Percentiles rank a stretch among this genome's conserved stretches.
These are phyloP conservation scores for Ascochyta clinopodiicola DNA, from an alignment of 2,329 filamentous ascomycete species.

Conservation along the genomic window DNA sequence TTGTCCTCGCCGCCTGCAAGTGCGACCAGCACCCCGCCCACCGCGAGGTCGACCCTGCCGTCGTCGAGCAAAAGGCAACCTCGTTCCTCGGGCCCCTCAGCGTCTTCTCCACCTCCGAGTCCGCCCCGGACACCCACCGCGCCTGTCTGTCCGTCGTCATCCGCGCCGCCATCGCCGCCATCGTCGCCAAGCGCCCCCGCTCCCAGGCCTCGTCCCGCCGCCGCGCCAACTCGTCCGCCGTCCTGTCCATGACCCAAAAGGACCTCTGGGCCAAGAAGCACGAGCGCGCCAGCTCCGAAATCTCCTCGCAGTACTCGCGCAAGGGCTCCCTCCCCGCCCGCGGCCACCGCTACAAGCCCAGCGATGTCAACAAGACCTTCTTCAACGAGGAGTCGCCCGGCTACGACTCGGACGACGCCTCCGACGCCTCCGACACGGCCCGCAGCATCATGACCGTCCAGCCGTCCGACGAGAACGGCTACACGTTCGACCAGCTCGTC, in stretches of 20 bases:
- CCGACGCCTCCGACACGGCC: conserved; percentile 69
- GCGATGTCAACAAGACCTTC: conserved; percentile 62
- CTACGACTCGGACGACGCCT: conserved; percentile 70
- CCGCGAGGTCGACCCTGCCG: conserved; percentile 73
- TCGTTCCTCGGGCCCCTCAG: conserved; percentile 68
- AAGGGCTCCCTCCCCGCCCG: conserved; percentile 35
- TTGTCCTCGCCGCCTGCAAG: conserved; percentile 85
- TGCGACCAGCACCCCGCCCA: conserved; percentile 77
- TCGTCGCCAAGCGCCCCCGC: conserved; percentile 57
- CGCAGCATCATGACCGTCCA: conserved; percentile 43
- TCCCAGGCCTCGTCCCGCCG: conserved; percentile 48
- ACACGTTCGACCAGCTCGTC: conserved; percentile 65
- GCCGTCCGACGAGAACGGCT: conserved; percentile 65
- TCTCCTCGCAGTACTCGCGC: conserved; percentile 47
- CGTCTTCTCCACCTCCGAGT: conserved; percentile 75
- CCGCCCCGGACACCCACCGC: conserved; percentile 74
- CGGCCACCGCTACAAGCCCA: conserved; percentile 45
- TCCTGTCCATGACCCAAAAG: conserved; percentile 50
- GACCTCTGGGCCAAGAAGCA: conserved; percentile 50
- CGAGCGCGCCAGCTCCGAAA: conserved; percentile 57
- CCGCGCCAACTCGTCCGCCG: conserved; percentile 54
- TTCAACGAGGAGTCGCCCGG: conserved; percentile 74
- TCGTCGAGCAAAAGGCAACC: conserved; percentile 69
- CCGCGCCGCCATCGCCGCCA: conserved; percentile 69
- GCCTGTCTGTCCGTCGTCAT: conserved; percentile 79